Evolutionary conservation across 805 yeast genomes (phyloP), one percentile per base, ranked within the genome.

Genomic region (Pichia sporocuriosa): DNA sequence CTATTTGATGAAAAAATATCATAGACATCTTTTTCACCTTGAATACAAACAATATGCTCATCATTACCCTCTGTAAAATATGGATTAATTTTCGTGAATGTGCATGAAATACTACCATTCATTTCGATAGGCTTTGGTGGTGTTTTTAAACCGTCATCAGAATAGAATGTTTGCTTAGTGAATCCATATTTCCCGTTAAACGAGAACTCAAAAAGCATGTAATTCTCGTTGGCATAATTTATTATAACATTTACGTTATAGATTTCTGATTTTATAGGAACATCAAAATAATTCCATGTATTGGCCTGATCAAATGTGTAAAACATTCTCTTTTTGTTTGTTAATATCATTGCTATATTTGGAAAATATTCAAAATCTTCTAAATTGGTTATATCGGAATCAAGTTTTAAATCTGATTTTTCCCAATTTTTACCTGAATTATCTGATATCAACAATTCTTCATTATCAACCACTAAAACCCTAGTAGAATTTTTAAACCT

Each of bases 401-500:
- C 43, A 44, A 52, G 27, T 41, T 53, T 35, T 23, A 57, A 35
- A 7, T 49, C 54, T 7, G 69, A 48, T 2, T 35, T 40, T 0
- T 48, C 35, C 81, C 82, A 80, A 0, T 58, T 51, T 10, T 44
- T 59, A 8, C 86, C 87, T 51, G 75, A 69, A 52, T 79, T 71
- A 11, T 50, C 55, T 3, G 81, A 72, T 8, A 66, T 52, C 9
- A 51, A 57, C 1, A 75, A 40, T 3, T 42, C 32, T 1, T 61
- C 51, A 6, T 56, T 53, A 22, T 64, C 44, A 6, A 52, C 52
- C 23, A 79, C 37, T n/a, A 61, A 24, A 4, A 75, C 44, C n/a
- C 63, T 65, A 0, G 72, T 52, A 0, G 82, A 70, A 51, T 79
- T 84, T 47, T 78, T 81, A 49, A 79, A 74, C 54, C 73, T 77